Conservation (phyloP, 2,329 filamentous ascomycete species). For the Tolypocladium nubicola region DNA sequence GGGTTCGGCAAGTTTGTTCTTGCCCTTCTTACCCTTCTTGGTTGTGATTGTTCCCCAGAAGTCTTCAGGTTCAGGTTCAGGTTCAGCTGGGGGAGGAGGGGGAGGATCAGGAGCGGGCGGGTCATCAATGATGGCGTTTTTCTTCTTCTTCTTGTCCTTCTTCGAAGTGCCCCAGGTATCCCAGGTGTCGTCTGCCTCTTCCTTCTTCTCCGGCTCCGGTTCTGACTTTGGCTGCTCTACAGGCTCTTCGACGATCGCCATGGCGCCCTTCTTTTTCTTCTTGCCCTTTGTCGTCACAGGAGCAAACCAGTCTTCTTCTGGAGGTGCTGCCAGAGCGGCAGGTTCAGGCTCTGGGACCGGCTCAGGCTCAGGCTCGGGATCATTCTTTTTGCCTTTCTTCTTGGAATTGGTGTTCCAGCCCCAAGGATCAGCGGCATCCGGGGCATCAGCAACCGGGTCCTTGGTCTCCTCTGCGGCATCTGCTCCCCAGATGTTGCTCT, state of each 20-base stretch:
- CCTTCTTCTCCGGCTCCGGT: conserved; percentile 15
- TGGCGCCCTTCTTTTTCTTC: conserved; percentile 24
- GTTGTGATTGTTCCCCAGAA: conserved; percentile 3
- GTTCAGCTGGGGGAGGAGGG: background rate
- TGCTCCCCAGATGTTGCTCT: conserved; percentile 24
- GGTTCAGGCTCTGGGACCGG: conserved; percentile 5
- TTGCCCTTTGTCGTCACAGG: conserved; percentile 17
- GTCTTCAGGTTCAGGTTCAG: background rate
- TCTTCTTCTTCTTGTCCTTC: conserved; percentile 24
- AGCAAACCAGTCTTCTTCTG: conserved; percentile 10
- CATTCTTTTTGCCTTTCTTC: conserved; percentile 30
- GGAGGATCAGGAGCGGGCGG: background rate
- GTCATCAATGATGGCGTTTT: conserved; percentile 1
- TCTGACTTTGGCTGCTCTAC: conserved; percentile 10
- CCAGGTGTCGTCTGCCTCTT: conserved; percentile 21
- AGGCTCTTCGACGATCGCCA: conserved; percentile 10
- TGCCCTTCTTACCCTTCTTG: conserved; percentile 25
- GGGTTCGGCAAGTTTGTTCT: conserved; percentile 12
- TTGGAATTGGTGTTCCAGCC: conserved; percentile 21
- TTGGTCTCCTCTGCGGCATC: conserved; percentile 23
- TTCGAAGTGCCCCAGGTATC: conserved; percentile 15
- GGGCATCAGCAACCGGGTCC: conserved; percentile 9
- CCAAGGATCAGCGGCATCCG: conserved; percentile 20
- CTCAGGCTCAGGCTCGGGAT: conserved; percentile 9
- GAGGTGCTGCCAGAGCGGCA: conserved; percentile 3